Percentiles rank a stretch among this genome's conserved stretches.
phyloP scores from a whole-genome alignment of 495 filamentous ascomycete genomes.

The Aspergillus campestris region DNA sequence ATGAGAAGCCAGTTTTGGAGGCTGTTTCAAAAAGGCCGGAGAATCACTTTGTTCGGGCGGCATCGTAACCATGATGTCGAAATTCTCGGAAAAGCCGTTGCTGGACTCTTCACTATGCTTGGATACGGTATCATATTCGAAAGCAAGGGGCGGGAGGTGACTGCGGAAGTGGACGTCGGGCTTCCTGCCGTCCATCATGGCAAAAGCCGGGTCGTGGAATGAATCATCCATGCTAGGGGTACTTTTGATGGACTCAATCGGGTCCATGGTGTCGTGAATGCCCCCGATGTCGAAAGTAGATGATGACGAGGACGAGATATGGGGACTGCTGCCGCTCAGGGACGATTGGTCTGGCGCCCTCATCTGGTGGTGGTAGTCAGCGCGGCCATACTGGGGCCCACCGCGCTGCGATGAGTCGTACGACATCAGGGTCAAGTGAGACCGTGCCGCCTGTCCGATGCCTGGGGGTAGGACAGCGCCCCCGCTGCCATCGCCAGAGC shows the following conservation, averaged over 20 bases:
- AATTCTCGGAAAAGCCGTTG: constrained; percentile 13
- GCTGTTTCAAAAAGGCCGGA: constrained; percentile 16
- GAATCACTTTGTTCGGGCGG: constrained; percentile 15
- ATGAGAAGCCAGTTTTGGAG: constrained; percentile 7
- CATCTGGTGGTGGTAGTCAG: constrained; percentile 34
- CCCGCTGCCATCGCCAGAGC: constrained; percentile 24
- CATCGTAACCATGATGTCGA: constrained; percentile 20
- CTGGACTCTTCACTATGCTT: constrained; percentile 12
- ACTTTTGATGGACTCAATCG: constrained; percentile 33
- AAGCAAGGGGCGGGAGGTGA: constrained; percentile 16
- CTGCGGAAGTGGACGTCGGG: constrained; percentile 11
- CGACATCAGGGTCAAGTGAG: constrained; percentile 27
- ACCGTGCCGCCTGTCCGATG: constrained; percentile 25
- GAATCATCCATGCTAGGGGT: constrained; percentile 22
- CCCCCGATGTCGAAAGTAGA: constrained; percentile 32
- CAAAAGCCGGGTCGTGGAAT: constrained; percentile 26
- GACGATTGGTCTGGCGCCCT: constrained; percentile 29
- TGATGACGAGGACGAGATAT: constrained; percentile 38
- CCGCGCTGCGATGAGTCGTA: constrained; percentile 31
- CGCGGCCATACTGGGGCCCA: constrained; percentile 26
- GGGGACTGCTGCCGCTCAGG: constrained; percentile 28
- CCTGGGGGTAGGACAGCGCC: constrained; percentile 24
- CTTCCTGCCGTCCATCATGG: constrained; percentile 18
- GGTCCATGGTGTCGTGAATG: constrained; percentile 34
- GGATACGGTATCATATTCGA: constrained; percentile 16